Evolutionary conservation across 2,329 filamentous ascomycete species (phyloP).

Genomic region (Tolypocladium paradoxum): DNA sequence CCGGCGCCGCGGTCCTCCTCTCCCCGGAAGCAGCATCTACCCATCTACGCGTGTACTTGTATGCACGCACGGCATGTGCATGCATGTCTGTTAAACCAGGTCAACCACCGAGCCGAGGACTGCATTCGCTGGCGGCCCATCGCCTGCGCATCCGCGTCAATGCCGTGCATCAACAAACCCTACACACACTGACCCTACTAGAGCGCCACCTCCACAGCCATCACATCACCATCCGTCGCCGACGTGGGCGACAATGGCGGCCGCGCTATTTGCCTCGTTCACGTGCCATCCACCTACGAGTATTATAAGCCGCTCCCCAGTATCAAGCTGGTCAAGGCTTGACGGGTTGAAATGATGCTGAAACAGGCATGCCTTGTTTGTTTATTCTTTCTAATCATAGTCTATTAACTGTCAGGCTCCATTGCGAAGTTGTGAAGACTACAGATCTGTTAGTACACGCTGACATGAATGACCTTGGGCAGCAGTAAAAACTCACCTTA

Average conservation of each 20-base stretch:
- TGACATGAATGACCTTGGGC: background rate
- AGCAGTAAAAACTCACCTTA: background rate
- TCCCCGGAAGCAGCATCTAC: background rate
- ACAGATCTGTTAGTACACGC: background rate
- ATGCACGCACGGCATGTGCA: constrained; percentile 1
- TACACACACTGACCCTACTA: background rate
- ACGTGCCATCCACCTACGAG: background rate
- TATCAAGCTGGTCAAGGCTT: no score
- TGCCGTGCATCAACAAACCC: background rate
- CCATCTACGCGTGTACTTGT: background rate
- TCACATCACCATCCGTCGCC: background rate
- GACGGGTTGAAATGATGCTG: background rate
- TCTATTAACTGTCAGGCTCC: background rate
- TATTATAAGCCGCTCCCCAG: no score
- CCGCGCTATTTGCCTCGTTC: background rate
- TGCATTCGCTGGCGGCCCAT: constrained; percentile 4
- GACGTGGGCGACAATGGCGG: background rate
- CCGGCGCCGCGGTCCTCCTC: background rate
- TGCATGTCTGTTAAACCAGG: background rate
- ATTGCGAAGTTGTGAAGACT: constrained; percentile 2
- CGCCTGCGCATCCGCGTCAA: constrained; percentile 2
- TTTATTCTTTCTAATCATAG: background rate
- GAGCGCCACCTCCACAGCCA: constrained; percentile 1
- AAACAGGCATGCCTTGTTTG: background rate
- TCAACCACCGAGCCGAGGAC: background rate